A percentile compares a stretch with the other conserved stretches of the same genome.
Conservation (phyloP, 2,329 filamentous ascomycete species). For the Alternaria ventricosa region DNA sequence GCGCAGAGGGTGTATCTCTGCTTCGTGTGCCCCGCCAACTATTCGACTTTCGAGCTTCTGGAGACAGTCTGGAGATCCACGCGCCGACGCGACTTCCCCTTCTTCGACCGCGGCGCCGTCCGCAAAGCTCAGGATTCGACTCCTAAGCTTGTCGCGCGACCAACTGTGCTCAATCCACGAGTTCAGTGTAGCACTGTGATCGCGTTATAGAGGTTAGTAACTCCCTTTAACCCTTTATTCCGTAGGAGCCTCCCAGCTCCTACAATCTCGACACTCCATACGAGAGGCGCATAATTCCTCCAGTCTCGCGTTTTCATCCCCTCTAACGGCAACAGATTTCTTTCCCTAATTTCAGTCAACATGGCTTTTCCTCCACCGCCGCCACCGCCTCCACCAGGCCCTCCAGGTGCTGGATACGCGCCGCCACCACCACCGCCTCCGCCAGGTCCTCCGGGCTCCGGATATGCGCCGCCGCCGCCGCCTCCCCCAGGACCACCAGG, state of each 20-base stretch:
- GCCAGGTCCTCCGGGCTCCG: slow-evolving; percentile 34
- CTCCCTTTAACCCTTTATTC: background rate
- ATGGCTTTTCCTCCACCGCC: slow-evolving; percentile 40
- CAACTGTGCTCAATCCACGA: slow-evolving; percentile 12
- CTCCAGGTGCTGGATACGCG: slow-evolving; percentile 32
- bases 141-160: slow-evolving; percentile 29
- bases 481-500: slow-evolving; percentile 55
- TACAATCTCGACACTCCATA: background rate
- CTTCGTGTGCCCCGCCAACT: slow-evolving; percentile 26
- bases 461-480: slow-evolving; percentile 64
- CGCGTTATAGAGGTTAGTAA: slow-evolving; percentile 1
- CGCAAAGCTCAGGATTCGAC: slow-evolving; percentile 34
- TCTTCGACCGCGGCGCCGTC: slow-evolving; percentile 29
- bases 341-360: slow-evolving; percentile 4
- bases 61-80: slow-evolving; percentile 15
- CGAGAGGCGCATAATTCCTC: background rate
- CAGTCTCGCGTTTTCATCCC: background rate
- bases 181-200: slow-evolving; percentile 10
- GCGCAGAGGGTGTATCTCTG: slow-evolving; percentile 31
- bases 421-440: slow-evolving; percentile 47
- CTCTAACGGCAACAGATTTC: slow-evolving; percentile 1
- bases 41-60: slow-evolving; percentile 15
- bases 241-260: background rate
- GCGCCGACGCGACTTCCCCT: slow-evolving; percentile 33
- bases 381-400: slow-evolving; percentile 36